These are phyloP conservation scores for Pseudopyrenochaeta lycopersici DNA, from an alignment of 2,329 filamentous ascomycete genomes.

Conservation along the genomic window DNA sequence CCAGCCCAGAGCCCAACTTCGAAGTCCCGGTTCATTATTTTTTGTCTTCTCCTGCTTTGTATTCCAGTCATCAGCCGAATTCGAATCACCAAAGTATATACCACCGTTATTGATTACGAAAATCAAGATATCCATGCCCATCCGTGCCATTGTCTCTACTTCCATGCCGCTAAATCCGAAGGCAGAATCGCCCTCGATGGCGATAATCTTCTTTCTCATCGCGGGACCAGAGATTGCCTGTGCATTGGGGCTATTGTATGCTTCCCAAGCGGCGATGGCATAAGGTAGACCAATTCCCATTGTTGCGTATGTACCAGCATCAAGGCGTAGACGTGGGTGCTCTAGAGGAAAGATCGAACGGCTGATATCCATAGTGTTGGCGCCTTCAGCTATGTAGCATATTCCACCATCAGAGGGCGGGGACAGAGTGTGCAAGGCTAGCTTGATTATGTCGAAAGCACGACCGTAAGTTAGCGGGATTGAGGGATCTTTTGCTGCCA, in stretches of 20 bases:
- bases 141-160: slow-evolving; percentile 65
- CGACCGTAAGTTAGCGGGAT: slow-evolving; percentile 28
- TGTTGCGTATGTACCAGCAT: slow-evolving; percentile 67
- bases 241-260: slow-evolving; percentile 58
- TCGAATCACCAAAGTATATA: slow-evolving; percentile 49
- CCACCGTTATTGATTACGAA: slow-evolving; percentile 66
- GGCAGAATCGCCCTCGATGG: slow-evolving; percentile 65
- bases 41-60: slow-evolving; percentile 46
- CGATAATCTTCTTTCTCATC: slow-evolving; percentile 62
- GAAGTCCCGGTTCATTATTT: slow-evolving; percentile 50
- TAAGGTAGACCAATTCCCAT: slow-evolving; percentile 69
- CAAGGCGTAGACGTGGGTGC: slow-evolving; percentile 64
- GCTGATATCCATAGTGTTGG: slow-evolving; percentile 70
- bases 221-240: slow-evolving; percentile 44
- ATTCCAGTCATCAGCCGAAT: slow-evolving; percentile 55
- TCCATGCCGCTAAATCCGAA: slow-evolving; percentile 66
- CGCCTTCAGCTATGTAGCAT: slow-evolving; percentile 66
- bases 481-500: slow-evolving; percentile 44
- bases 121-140: slow-evolving; percentile 63
- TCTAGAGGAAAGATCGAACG: slow-evolving; percentile 63
- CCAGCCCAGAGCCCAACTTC: slow-evolving; percentile 62
- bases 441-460: slow-evolving; percentile 63
- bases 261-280: slow-evolving; percentile 64
- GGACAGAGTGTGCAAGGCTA: slow-evolving; percentile 57
- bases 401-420: slow-evolving; percentile 57